These are phyloP conservation scores for Croton laevigatus DNA, from an alignment of 441 rosid species.

Conservation along the genomic window DNA sequence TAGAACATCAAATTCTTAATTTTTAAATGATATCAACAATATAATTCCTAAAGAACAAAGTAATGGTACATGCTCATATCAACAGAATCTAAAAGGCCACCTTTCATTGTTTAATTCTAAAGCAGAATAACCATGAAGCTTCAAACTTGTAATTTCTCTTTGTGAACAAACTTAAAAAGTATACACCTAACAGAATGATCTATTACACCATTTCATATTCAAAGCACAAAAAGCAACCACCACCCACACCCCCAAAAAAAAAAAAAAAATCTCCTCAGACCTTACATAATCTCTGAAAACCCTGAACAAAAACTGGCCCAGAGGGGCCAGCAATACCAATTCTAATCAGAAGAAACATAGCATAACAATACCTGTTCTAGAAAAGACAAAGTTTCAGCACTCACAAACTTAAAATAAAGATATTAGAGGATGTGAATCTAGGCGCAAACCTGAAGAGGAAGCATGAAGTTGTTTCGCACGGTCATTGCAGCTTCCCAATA, in stretches of 20 bases:
- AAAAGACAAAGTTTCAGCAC: conserved; percentile 6
- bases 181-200: neutral
- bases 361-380: neutral
- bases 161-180: too few relatives aligned
- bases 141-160: too few relatives aligned
- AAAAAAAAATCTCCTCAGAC: too few relatives aligned
- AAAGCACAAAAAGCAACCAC: too few relatives aligned
- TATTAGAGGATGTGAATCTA: neutral
- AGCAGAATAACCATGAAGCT: neutral
- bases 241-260: too few relatives aligned
- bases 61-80: neutral
- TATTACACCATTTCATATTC: neutral
- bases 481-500: conserved; percentile 93
- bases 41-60: neutral
- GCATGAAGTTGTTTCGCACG: conserved; percentile 91
- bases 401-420: conserved; percentile 1
- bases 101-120: neutral
- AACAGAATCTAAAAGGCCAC: neutral
- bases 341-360: neutral
- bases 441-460: conserved; percentile 72
- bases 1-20: neutral
- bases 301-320: too few relatives aligned
- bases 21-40: neutral
- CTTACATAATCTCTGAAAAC: neutral
- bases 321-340: neutral